phyloP scores from a whole-genome alignment of 441 rosid species.

The Croton laevigatus region DNA sequence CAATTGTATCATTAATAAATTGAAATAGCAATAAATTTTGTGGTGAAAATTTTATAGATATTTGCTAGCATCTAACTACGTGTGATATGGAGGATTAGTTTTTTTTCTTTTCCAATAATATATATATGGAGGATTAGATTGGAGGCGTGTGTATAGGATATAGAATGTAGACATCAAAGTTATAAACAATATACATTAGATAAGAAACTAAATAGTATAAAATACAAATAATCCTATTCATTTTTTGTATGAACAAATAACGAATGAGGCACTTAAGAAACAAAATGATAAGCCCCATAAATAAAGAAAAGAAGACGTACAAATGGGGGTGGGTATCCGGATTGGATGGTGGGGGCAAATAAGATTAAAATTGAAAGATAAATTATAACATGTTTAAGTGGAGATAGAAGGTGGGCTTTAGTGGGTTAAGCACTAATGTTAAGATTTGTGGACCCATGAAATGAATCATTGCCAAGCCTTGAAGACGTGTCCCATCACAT shows the following conservation, averaged over 20 bases:
- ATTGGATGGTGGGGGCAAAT: conserved; percentile 26
- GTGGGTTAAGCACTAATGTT: conserved; percentile 53
- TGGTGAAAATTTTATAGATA: too few relatives aligned
- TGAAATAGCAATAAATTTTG: too few relatives aligned
- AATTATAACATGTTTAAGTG: neutral
- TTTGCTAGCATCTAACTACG: too few relatives aligned
- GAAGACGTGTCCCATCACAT: conserved; percentile 36
- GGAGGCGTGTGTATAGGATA: too few relatives aligned
- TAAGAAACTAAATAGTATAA: too few relatives aligned
- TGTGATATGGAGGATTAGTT: too few relatives aligned
- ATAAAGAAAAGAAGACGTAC: conserved; percentile 17
- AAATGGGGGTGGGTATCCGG: conserved; percentile 17
- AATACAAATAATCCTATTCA: too few relatives aligned
- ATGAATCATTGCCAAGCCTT: conserved; percentile 40
- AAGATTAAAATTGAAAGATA: neutral
- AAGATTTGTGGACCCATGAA: conserved; percentile 37
- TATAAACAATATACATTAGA: too few relatives aligned
- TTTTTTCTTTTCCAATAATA: too few relatives aligned
- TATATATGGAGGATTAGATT: too few relatives aligned
- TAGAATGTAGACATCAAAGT: too few relatives aligned
- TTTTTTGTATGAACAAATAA: neutral
- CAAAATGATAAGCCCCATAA: conserved; percentile 13
- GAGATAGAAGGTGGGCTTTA: conserved; percentile 30
- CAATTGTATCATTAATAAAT: too few relatives aligned
- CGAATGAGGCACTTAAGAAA: neutral